A percentile compares a stretch with the other conserved stretches of the same genome.
These are phyloP conservation scores for Penicillium sp. DNA, from an alignment of 2,329 filamentous ascomycete genomes.

Conservation along the genomic window DNA sequence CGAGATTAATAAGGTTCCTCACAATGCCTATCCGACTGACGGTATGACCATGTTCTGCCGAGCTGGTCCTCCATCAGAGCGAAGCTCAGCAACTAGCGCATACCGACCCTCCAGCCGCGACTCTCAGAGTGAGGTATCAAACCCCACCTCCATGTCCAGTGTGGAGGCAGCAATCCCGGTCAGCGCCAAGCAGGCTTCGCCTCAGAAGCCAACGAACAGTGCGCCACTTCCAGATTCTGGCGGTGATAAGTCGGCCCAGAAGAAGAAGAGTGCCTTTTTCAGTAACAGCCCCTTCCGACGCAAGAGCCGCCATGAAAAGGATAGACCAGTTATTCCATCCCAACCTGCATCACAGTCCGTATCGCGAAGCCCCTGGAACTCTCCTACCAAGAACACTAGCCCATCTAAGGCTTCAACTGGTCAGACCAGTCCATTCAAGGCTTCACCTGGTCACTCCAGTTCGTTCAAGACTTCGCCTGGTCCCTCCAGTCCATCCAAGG, in stretches of 20 bases:
- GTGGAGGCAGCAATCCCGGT: slow-evolving; percentile 64
- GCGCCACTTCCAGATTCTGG: slow-evolving; percentile 42
- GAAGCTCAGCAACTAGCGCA: slow-evolving; percentile 62
- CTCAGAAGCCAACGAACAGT: slow-evolving; percentile 55
- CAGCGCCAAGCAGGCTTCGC: slow-evolving; percentile 65
- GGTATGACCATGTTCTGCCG: slow-evolving; percentile 98
- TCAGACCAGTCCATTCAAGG: slow-evolving; percentile 42
- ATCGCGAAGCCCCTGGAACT: slow-evolving; percentile 52
- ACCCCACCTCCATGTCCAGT: slow-evolving; percentile 82
- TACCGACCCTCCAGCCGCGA: slow-evolving; percentile 77
- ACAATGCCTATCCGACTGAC: slow-evolving; percentile 90
- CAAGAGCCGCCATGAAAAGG: slow-evolving; percentile 79
- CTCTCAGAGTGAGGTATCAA: slow-evolving; percentile 85
- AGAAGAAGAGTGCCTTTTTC: slow-evolving; percentile 80
- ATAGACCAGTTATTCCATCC: slow-evolving; percentile 30
- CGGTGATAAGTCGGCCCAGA: slow-evolving; percentile 62
- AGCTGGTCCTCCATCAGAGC: slow-evolving; percentile 65
- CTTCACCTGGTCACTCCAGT: slow-evolving; percentile 37
- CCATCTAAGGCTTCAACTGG: slow-evolving; percentile 40
- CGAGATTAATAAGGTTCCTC: slow-evolving; percentile 66
- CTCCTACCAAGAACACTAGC: slow-evolving; percentile 40
- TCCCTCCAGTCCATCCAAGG: slow-evolving; percentile 19
- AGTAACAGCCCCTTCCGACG: slow-evolving; percentile 88
- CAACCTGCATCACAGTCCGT: slow-evolving; percentile 9
- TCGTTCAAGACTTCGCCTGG: slow-evolving; percentile 26